Evolutionary conservation across 192 early-diverging fungal genomes (phyloP), one percentile per base, ranked within the genome.

Genomic region (Coemansia sp.): DNA sequence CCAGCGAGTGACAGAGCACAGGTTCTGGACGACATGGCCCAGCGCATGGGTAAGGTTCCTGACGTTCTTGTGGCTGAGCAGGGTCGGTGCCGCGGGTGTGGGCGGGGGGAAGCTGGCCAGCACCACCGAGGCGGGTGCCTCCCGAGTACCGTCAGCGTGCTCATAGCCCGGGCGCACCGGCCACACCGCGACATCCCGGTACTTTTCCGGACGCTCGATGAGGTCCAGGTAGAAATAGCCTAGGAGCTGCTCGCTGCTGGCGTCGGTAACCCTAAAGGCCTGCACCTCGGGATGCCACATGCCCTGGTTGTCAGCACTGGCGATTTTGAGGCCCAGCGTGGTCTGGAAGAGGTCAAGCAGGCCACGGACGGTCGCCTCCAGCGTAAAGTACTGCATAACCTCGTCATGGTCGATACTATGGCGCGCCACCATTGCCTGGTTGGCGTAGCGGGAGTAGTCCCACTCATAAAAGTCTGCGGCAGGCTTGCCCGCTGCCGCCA

Each of bases 41-140:
- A 91, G 78, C 47, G 90, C 89, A 39, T 91, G 89, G 67, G 87
- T 83, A 28, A 85, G 82, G 1, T 83, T 86, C 17, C 67, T 70
- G 14, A 88, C 81, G 59, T 89, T 85, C 40, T 63, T 75, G 50
- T 90, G 86, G 33, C 82, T 80, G 20, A 90, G 72, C 21, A 90
- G 53, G 1, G 82, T 80, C 6, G 83, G 87, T n/a, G 75, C 62
- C 7, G 61, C 63, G 3, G 75, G 45, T 10, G 82, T 78, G 1
- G 71, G 60, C 25, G 78, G 76, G 35, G 79, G 57, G 29, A 83
- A 78, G 55, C 79, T 81, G 19, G 67, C 68, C 10, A 85, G 69
- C 78, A 86, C 76, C 11, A 74, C 80, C 1, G 79, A 71, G 23
- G 71, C 76, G 13, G 84, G 83, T 34, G 70, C 60, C 14, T 69